Evolutionary conservation across 192 early-diverging fungal species (phyloP).

Genomic region (Coemansia sp.): DNA sequence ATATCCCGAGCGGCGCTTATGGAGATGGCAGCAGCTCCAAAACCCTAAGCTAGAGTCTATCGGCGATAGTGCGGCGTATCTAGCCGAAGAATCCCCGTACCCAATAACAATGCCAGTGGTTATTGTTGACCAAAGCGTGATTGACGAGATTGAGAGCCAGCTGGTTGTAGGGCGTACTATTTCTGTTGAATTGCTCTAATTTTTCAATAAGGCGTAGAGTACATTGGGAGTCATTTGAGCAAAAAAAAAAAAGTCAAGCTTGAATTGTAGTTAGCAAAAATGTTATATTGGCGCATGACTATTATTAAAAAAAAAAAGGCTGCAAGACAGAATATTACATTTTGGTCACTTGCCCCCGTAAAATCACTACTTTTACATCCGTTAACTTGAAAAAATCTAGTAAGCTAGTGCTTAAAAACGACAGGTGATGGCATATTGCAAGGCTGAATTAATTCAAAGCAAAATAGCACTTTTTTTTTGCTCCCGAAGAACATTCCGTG

Average conservation of each 20-base stretch:
- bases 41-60: background rate
- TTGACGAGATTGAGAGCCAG: conserved; percentile 39
- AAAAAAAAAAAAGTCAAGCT: background rate
- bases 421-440: too few species aligned
- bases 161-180: conserved; percentile 28
- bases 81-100: background rate
- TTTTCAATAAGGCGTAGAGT: too few species aligned
- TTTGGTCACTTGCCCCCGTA: too few species aligned
- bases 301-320: conserved; percentile 5
- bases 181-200: conserved; percentile 24
- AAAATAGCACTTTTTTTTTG: too few species aligned
- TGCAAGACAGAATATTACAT: too few species aligned
- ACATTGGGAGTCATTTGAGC: background rate
- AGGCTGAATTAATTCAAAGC: too few species aligned
- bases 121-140: conserved; percentile 21
- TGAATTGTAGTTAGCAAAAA: conserved; percentile 1
- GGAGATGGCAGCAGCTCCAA: conserved; percentile 3
- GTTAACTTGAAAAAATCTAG: too few species aligned
- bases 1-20: background rate
- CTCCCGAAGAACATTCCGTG: too few species aligned
- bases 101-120: conserved; percentile 37
- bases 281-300: conserved; percentile 2
- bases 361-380: too few species aligned
- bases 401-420: too few species aligned
- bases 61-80: background rate